Percentiles rank a stretch among this genome's conserved stretches.
phyloP scores from a whole-genome alignment of 2,329 filamentous ascomycete species.

The Pseudovirgaria hyperparasitica region DNA sequence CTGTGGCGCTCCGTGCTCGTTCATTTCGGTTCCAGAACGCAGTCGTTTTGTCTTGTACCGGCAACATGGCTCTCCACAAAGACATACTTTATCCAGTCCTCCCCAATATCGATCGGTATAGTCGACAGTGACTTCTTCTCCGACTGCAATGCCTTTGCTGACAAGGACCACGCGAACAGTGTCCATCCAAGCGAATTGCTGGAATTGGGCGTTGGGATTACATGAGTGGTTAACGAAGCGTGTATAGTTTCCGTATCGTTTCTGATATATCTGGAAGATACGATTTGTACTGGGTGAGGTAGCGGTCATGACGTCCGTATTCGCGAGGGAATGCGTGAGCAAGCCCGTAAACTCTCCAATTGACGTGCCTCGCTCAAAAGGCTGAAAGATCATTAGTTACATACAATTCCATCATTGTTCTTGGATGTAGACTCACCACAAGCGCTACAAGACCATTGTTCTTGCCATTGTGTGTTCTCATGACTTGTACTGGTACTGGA shows the following conservation, averaged over 20 bases:
- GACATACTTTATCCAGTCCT: conserved; percentile 40
- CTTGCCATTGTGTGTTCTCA: conserved; percentile 38
- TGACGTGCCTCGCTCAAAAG: conserved; percentile 39
- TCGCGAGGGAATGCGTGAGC: conserved; percentile 38
- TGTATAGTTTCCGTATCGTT: conserved; percentile 42
- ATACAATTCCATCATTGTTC: background rate
- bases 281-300: conserved; percentile 38
- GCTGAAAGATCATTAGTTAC: too few species aligned
- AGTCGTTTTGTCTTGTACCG: conserved; percentile 31
- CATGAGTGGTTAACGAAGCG: conserved; percentile 48
- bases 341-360: conserved; percentile 45
- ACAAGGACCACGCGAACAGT: conserved; percentile 43
- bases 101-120: conserved; percentile 47
- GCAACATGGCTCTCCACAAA: conserved; percentile 42
- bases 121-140: conserved; percentile 44
- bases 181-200: conserved; percentile 44
- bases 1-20: background rate
- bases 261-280: conserved; percentile 51
- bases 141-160: conserved; percentile 40
- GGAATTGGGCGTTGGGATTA: conserved; percentile 43
- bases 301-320: conserved; percentile 43
- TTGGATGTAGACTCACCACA: conserved; percentile 19
- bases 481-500: conserved; percentile 37
- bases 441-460: conserved; percentile 40
- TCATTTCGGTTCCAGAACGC: background rate